These are phyloP conservation scores for Macroventuria anomochaeta DNA, from an alignment of 2,329 filamentous ascomycete genomes.

Conservation along the genomic window DNA sequence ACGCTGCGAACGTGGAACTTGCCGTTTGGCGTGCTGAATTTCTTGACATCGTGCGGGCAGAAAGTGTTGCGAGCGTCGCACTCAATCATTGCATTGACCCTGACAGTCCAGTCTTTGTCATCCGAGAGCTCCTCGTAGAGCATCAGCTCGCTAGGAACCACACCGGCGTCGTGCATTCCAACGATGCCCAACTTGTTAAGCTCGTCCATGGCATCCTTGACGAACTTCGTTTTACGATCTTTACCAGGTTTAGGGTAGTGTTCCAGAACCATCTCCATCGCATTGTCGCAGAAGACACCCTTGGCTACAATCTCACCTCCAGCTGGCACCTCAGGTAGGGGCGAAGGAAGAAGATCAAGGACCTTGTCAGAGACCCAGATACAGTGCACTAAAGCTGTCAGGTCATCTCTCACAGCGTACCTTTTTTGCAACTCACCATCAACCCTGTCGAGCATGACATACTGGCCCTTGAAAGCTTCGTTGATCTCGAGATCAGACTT, in stretches of 20 bases:
- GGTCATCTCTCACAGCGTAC: no score
- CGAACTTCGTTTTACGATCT: constrained; percentile 61
- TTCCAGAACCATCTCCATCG: constrained; percentile 67
- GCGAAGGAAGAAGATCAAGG: constrained; percentile 63
- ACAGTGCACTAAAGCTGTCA: constrained; percentile 60
- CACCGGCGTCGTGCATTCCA: constrained; percentile 73
- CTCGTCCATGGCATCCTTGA: constrained; percentile 66
- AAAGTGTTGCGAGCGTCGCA: constrained; percentile 69
- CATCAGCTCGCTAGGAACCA: constrained; percentile 60
- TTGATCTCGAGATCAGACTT: constrained; percentile 64
- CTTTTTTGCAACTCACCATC: constrained; percentile 52
- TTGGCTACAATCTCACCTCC: constrained; percentile 71
- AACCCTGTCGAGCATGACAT: constrained; percentile 73
- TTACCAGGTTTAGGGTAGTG: constrained; percentile 64
- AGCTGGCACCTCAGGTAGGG: constrained; percentile 56
- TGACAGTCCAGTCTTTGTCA: constrained; percentile 63
- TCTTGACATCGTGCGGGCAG: constrained; percentile 61
- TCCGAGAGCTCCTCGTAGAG: constrained; percentile 62
- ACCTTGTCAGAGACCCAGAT: constrained; percentile 72
- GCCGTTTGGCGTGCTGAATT: constrained; percentile 54
- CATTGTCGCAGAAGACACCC: constrained; percentile 77
- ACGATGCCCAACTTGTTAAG: constrained; percentile 71
- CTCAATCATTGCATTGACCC: constrained; percentile 73
- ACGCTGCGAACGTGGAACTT: constrained; percentile 67
- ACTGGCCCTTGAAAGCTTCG: constrained; percentile 60